Evolutionary conservation across 2,329 filamentous ascomycete species (phyloP).

Genomic region (Anisogramma anomala): DNA sequence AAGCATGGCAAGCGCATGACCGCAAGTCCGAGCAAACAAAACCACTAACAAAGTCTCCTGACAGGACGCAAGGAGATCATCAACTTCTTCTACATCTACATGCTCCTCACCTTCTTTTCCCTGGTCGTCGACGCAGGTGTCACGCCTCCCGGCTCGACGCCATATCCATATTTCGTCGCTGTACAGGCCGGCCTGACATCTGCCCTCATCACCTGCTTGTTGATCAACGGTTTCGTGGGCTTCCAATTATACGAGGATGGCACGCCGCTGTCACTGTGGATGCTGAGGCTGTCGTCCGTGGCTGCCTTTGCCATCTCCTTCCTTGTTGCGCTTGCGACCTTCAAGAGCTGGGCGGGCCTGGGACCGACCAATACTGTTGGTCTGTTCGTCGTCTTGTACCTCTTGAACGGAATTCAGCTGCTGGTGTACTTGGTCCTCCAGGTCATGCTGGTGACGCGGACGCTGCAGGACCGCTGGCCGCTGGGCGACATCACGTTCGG

Average conservation of each 20-base stretch:
- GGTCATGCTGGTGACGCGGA: conserved; percentile 76
- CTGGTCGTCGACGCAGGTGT: conserved; percentile 89
- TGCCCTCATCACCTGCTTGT: conserved; percentile 73
- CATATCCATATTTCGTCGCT: conserved; percentile 86
- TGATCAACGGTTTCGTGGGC: conserved; percentile 96
- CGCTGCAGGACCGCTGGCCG: conserved; percentile 90
- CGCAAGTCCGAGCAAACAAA: too few relatives aligned
- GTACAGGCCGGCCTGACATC: conserved; percentile 76
- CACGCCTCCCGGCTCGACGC: conserved; percentile 64
- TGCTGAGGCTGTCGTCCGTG: conserved; percentile 66
- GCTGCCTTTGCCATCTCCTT: conserved; percentile 79
- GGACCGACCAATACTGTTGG: conserved; percentile 77
- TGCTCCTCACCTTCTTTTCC: conserved; percentile 78
- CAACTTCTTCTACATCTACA: conserved; percentile 95
- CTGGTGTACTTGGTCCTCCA: conserved; percentile 81
- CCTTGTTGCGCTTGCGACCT: conserved; percentile 79
- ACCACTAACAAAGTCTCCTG: conserved; percentile 11
- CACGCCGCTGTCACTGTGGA: conserved; percentile 85
- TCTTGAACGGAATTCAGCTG: conserved; percentile 79
- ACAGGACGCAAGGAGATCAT: conserved; percentile 57
- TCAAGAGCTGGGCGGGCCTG: conserved; percentile 82
- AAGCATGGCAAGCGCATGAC: too few relatives aligned
- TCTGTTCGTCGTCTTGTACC: conserved; percentile 82
- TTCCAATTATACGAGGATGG: conserved; percentile 98
- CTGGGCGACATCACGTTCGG: conserved; percentile 85